Conservation (phyloP, 2,329 filamentous ascomycete genomes). For the Nemania serpens region DNA sequence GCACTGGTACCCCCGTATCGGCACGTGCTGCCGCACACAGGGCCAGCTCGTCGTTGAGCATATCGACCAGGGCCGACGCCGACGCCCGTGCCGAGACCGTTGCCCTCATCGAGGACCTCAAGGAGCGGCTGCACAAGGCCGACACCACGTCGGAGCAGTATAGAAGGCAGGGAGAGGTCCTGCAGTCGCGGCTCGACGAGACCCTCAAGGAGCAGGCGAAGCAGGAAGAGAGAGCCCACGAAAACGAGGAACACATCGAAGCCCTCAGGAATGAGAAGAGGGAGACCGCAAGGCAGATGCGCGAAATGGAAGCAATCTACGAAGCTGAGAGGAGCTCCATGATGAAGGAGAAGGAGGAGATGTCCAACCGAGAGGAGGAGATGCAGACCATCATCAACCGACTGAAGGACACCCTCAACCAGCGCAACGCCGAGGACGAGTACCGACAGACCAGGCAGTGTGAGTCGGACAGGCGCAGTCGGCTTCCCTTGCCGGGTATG, state of each 20-base stretch:
- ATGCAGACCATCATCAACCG: constrained; percentile 89
- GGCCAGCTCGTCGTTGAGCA: constrained; percentile 53
- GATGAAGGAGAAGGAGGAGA: constrained; percentile 90
- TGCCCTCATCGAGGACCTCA: constrained; percentile 80
- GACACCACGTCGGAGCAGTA: constrained; percentile 78
- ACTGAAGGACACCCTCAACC: constrained; percentile 85
- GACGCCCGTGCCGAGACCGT: constrained; percentile 80
- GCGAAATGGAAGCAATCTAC: constrained; percentile 91
- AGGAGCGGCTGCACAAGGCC: constrained; percentile 78
- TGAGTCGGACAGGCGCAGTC: constrained; percentile 43
- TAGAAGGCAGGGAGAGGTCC: constrained; percentile 81
- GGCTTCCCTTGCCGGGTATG: constrained; percentile 3
- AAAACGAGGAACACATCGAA: constrained; percentile 83
- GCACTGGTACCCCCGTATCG: constrained; percentile 69
- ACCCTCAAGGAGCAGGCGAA: constrained; percentile 80
- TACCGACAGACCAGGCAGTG: constrained; percentile 62
- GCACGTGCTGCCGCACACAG: constrained; percentile 73
- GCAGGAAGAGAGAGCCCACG: constrained; percentile 85
- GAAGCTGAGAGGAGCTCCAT: constrained; percentile 87
- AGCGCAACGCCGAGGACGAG: constrained; percentile 65
- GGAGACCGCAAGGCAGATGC: constrained; percentile 79
- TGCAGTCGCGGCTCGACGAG: constrained; percentile 87
- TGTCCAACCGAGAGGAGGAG: constrained; percentile 82
- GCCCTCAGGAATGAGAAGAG: constrained; percentile 81
- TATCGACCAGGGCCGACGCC: constrained; percentile 61